phyloP scores from a whole-genome alignment of 2,329 filamentous ascomycete species.

The Chrysoporthe austroafricana region DNA sequence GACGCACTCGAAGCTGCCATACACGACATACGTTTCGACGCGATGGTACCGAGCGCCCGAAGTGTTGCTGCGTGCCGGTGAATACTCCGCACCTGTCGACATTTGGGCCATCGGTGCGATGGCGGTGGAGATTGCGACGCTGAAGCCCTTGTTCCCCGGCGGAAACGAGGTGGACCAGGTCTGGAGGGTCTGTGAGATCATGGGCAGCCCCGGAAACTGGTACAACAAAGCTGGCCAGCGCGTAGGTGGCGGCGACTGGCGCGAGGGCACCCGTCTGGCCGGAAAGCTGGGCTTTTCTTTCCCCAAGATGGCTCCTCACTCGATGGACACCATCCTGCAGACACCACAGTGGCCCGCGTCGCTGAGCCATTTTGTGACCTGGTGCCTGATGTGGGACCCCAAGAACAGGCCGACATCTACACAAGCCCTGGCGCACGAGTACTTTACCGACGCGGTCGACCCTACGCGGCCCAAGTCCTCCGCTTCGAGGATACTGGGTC shows the following conservation, averaged over 20 bases:
- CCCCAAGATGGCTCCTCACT: slow-evolving; percentile 97
- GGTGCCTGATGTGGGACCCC: slow-evolving; percentile 99
- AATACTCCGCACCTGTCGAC: slow-evolving; percentile 96
- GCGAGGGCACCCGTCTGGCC: slow-evolving; percentile 87
- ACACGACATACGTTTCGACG: slow-evolving; percentile 98
- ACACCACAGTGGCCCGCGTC: slow-evolving; percentile 88
- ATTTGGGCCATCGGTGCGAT: slow-evolving; percentile 99
- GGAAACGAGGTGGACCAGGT: slow-evolving; percentile 99
- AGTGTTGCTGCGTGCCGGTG: slow-evolving; percentile 87
- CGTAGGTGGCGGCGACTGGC: slow-evolving; percentile 96
- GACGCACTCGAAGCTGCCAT: slow-evolving; percentile 93
- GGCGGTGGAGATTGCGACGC: slow-evolving; percentile 95
- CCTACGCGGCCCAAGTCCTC: slow-evolving; percentile 91
- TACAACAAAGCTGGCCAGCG: slow-evolving; percentile 86
- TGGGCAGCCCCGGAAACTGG: slow-evolving; percentile 98
- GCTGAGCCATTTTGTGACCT: slow-evolving; percentile 91
- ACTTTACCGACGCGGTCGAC: slow-evolving; percentile 90
- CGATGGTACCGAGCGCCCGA: slow-evolving; percentile 98
- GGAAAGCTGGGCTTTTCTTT: slow-evolving; percentile 98
- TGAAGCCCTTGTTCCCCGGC: slow-evolving; percentile 96
- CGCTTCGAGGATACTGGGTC: slow-evolving; percentile 78
- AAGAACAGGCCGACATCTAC: slow-evolving; percentile 87
- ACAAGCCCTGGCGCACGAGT: slow-evolving; percentile 94
- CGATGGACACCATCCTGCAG: slow-evolving; percentile 92
- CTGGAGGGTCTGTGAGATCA: slow-evolving; percentile 98